Evolutionary conservation across 2,329 filamentous ascomycete genomes (phyloP).

Genomic region (Fusarium bactridioides): DNA sequence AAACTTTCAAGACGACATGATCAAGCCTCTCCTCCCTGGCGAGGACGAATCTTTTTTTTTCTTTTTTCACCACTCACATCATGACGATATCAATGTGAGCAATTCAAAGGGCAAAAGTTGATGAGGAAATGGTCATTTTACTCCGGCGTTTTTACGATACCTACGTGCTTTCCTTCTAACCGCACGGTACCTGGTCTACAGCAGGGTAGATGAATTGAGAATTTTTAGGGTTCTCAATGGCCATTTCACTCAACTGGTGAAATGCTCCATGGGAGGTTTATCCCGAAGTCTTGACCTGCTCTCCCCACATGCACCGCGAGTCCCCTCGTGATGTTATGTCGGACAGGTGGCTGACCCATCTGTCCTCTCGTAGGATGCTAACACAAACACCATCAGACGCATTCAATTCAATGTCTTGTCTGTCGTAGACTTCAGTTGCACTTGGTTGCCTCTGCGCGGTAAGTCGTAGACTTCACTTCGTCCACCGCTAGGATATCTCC

Average conservation of each 20-base stretch:
- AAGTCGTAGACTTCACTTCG: constrained; percentile 33
- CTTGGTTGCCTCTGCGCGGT: constrained; percentile 17
- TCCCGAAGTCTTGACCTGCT: constrained; percentile 67
- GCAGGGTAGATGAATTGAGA: constrained; percentile 55
- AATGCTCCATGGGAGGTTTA: constrained; percentile 78
- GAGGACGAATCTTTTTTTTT: constrained; percentile 35
- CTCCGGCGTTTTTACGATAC: constrained; percentile 50
- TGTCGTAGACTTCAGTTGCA: constrained; percentile 32
- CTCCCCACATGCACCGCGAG: constrained; percentile 29
- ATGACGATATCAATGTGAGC: constrained; percentile 20
- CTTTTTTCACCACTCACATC: constrained; percentile 28
- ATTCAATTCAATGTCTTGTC: neutral
- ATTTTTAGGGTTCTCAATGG: constrained; percentile 68
- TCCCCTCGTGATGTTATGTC: constrained; percentile 22
- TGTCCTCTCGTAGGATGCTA: constrained; percentile 28
- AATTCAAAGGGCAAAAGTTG: constrained; percentile 39
- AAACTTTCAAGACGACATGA: constrained; percentile 26
- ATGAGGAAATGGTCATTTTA: constrained; percentile 49
- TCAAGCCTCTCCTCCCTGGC: constrained; percentile 31
- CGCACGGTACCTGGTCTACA: constrained; percentile 45
- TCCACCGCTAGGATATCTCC: constrained; percentile 85
- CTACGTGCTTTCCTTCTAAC: constrained; percentile 39
- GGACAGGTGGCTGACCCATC: constrained; percentile 10
- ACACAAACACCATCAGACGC: constrained; percentile 8
- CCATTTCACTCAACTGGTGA: constrained; percentile 74